Evolutionary conservation across 495 filamentous ascomycete genomes (phyloP).

Genomic region (Lophiotrema nucula): DNA sequence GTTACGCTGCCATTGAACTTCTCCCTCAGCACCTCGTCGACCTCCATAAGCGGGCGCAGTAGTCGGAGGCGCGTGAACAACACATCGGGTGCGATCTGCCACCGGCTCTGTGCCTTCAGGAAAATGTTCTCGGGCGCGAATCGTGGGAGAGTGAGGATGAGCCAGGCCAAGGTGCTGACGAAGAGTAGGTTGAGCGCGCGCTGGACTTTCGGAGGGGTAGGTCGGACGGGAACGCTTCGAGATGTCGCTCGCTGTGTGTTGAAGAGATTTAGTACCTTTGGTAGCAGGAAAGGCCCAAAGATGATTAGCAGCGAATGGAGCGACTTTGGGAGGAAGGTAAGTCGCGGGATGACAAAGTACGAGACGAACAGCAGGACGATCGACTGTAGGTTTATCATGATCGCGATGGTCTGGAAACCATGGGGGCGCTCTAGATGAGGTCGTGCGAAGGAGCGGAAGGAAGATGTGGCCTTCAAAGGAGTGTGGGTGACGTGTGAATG

Average conservation of each 20-base stretch:
- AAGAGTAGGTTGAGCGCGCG: constrained; percentile 69
- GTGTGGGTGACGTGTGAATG: neutral
- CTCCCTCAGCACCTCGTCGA: constrained; percentile 62
- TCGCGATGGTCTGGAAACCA: neutral
- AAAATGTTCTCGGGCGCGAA: constrained; percentile 83
- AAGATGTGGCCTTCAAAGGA: neutral
- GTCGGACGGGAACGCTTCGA: constrained; percentile 55
- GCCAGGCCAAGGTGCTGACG: constrained; percentile 66
- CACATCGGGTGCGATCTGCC: constrained; percentile 80
- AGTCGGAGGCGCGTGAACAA: constrained; percentile 73
- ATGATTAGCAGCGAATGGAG: constrained; percentile 61
- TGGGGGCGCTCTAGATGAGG: neutral
- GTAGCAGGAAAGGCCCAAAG: constrained; percentile 81
- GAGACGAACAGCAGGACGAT: constrained; percentile 15
- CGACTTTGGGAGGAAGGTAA: constrained; percentile 26
- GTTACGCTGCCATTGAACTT: constrained; percentile 66
- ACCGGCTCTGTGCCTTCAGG: constrained; percentile 68
- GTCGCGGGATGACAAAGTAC: constrained; percentile 26
- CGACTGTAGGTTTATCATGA: constrained; percentile 23
- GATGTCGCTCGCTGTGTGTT: constrained; percentile 55
- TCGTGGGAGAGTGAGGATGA: constrained; percentile 68
- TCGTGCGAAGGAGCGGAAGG: neutral
- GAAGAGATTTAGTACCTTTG: constrained; percentile 69
- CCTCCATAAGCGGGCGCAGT: constrained; percentile 61
- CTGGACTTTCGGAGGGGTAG: constrained; percentile 58